Base-by-base conservation (phyloP, 2,329 filamentous ascomycete species). In the Drechslera avenae region DNA sequence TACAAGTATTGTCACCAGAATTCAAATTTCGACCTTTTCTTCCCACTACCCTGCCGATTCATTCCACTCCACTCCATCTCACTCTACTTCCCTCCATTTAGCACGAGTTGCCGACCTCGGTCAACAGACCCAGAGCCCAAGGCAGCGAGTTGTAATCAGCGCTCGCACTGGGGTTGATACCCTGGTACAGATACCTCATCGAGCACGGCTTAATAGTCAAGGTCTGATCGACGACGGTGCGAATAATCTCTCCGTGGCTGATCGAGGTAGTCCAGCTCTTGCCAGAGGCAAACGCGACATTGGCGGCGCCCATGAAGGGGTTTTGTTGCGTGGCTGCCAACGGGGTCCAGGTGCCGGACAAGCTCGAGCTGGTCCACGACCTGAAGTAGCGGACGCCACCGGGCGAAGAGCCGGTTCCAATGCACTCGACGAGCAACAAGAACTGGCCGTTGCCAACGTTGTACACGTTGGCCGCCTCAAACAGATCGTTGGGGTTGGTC, bases 391-490 rank as follows among this genome's bases (percentile, higher is more conserved):
- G 68, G 18, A 63, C 41, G 0, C 64, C 64, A 39, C 58, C 62
- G 1, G 50, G 49, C 0, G 50, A 59, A 5, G 66, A 62, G 2
- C 53, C 56, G 10, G 23, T 57, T 1, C 73, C 70, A 40, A 76
- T 73, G 39, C 68, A 71, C 52, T 77, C 73, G n/a, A 77, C 68
- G 3, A 76, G 54, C 4, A 76, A 59, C 6, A 77, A 64, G 49
- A 76, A 77, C 28, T 59, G 56, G 14, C 55, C 59, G 23, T 62
- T 57, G n/a, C 54, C 63, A 39, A 74, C 37, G 23, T 49, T 46
- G 52, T 77, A 76, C 1, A 76, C 69, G 42, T 71, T 73, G 1
- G 72, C 57, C 0, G 74, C 74, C 57, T 77, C 74, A 48, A 68
- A 77, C 10, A 77, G 63, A 26, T 62, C 57, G 21, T 60, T 52